Evolutionary conservation across 257 asterid species (phyloP).

Genomic region (Jasminum sambac): DNA sequence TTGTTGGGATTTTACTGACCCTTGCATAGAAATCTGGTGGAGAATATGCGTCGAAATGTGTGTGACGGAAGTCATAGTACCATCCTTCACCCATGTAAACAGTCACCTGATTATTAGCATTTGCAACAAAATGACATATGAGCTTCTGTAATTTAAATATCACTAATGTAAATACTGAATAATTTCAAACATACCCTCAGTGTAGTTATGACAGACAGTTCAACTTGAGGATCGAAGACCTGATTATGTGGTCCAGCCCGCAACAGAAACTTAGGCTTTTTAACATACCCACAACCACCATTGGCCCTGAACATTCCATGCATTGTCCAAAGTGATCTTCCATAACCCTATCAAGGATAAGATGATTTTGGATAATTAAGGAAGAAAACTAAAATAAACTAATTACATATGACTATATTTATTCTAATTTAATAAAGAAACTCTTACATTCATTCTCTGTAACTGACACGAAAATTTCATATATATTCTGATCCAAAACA

Average conservation of each 20-base stretch:
- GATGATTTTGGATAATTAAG: neutral
- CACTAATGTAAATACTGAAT: neutral
- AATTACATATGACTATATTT: no score
- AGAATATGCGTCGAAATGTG: slow-evolving; percentile 39
- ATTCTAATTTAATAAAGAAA: no score
- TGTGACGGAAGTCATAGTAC: slow-evolving; percentile 34
- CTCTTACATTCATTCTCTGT: no score
- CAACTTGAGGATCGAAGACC: slow-evolving; percentile 29
- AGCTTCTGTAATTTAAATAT: neutral
- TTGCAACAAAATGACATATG: neutral
- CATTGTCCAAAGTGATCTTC: slow-evolving; percentile 44
- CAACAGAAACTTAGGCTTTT: slow-evolving; percentile 38
- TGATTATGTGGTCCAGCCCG: slow-evolving; percentile 23
- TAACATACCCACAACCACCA: slow-evolving; percentile 43
- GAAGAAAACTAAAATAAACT: no score
- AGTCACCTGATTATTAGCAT: slow-evolving; percentile 30
- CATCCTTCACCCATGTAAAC: slow-evolving; percentile 50
- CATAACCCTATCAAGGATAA: slow-evolving; percentile 36
- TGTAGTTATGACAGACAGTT: slow-evolving; percentile 34
- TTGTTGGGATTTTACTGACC: slow-evolving; percentile 11
- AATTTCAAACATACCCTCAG: slow-evolving; percentile 27
- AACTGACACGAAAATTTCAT: no score
- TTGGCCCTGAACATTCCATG: slow-evolving; percentile 48
- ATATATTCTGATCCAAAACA: no score
- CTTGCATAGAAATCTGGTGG: slow-evolving; percentile 45